Evolutionary conservation across 306 rosid genomes (phyloP).

Genomic region (Cucumis cinereus): DNA sequence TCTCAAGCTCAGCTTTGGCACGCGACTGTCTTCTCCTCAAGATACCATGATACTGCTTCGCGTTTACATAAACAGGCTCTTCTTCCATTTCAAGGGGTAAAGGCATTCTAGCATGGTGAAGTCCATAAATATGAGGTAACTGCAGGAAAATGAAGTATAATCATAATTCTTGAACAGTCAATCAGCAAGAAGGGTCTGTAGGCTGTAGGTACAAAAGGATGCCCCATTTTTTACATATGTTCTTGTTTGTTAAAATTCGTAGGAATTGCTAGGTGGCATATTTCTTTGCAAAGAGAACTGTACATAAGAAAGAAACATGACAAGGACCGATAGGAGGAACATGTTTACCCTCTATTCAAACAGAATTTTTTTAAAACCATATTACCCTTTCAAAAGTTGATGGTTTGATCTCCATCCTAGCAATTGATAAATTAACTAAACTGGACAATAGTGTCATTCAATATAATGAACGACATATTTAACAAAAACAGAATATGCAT

Average conservation of each 20-base stretch:
- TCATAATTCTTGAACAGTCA: neutral
- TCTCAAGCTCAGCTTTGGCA: constrained; percentile 76
- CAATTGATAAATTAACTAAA: too few relatives aligned
- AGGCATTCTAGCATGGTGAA: constrained; percentile 69
- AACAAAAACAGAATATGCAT: neutral
- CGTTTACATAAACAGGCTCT: constrained; percentile 87
- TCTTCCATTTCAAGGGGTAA: constrained; percentile 84
- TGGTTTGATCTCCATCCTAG: neutral
- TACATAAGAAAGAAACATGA: neutral
- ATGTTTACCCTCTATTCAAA: neutral
- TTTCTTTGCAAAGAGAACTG: neutral
- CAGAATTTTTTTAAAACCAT: neutral
- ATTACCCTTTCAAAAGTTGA: neutral
- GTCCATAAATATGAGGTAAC: constrained; percentile 48
- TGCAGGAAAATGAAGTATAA: constrained; percentile 22
- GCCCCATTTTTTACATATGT: neutral
- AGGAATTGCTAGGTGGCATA: neutral
- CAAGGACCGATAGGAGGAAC: neutral
- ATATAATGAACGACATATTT: neutral
- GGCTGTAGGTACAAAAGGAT: neutral
- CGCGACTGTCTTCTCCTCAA: constrained; percentile 83
- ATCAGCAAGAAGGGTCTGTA: neutral
- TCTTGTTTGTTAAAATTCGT: neutral
- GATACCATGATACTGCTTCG: constrained; percentile 92
- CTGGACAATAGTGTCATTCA: neutral